Percentiles rank a stretch among this genome's conserved stretches.
These are phyloP conservation scores for Radiomyces spectabilis DNA, from an alignment of 192 early-diverging fungal genomes.

Conservation along the genomic window DNA sequence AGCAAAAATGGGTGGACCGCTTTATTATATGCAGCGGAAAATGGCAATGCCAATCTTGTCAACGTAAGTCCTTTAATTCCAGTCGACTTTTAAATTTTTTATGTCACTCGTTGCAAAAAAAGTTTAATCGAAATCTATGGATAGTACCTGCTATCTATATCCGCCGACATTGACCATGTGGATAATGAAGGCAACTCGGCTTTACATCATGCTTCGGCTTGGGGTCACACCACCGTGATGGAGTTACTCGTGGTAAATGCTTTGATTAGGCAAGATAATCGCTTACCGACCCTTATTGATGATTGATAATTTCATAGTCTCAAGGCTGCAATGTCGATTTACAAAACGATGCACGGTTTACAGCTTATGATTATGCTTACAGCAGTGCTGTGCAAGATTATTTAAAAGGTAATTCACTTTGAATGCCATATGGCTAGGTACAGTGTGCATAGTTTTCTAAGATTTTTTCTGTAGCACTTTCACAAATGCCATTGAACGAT, in stretches of 20 bases:
- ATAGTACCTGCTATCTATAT: constrained; percentile 23
- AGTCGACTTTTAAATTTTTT: neutral
- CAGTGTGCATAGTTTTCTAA: no score
- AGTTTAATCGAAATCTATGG: neutral
- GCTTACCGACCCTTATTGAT: neutral
- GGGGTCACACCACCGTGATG: constrained; percentile 29
- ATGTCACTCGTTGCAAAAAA: neutral
- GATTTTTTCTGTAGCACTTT: constrained; percentile 1
- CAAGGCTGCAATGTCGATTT: constrained; percentile 25
- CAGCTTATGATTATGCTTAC: constrained; percentile 22
- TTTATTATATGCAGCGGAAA: constrained; percentile 28
- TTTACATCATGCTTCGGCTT: constrained; percentile 29
- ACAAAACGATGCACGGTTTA: constrained; percentile 15
- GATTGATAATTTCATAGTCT: neutral
- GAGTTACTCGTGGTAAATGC: constrained; percentile 21
- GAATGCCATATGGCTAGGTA: neutral
- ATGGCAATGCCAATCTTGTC: constrained; percentile 29
- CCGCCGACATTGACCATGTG: constrained; percentile 30
- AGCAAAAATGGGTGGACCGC: constrained; percentile 25
- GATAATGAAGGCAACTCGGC: constrained; percentile 35
- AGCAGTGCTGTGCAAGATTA: constrained; percentile 16
- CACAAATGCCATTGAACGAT: constrained; percentile 6
- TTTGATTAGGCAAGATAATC: neutral
- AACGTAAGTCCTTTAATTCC: no score
- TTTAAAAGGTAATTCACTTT: constrained; percentile 11